Base-by-base conservation (phyloP, 345 rosid species). In the Aquilaria sinensis region DNA sequence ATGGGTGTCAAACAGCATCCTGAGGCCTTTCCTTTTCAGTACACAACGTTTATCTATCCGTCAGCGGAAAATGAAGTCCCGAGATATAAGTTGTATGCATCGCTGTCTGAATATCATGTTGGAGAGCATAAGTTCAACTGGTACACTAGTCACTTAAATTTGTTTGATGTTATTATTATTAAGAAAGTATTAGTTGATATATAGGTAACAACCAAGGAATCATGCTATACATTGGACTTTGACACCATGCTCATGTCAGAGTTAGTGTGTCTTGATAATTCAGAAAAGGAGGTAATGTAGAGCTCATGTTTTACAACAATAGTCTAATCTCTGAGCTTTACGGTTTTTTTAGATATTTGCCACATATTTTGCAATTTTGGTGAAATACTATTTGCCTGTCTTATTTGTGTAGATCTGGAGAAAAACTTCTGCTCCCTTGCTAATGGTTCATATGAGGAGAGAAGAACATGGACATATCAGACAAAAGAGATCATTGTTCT, bases 21-120 rank as follows among this genome's bases (percentile, higher is more conserved):
- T 87, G 81, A 80, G 90, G 67, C 92, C 92, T 51, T 93, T 88
- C 65, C 80, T 84, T 70, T 86, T 87, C 80, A 87, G 85, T 60
- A 67, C 74, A 60, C 52, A 63, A 41, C 53, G 81, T 67, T 77
- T 90, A 62, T 87, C 84, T 29, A 57, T 61, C 60, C 78, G 73
- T 32, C 75, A 47, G 60, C 70, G 62, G 62, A 78, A 68, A 72
- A 83, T 83, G 54, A 63, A 46, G 46, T n/a, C 73, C 64, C 70
- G 82, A 71, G 94, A 86, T 63, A 46, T 71, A 45, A 68, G 66
- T 29, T 87, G 88, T 73, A 80, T 80, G 68, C 81, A 73, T 60
- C 81, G 52, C 13, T 90, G 96, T 85, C 84, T 89, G 55, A 85
- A 72, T 75, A 23, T 23, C 23, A 23, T 23, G 23, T 23, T 23